Percentiles rank a stretch among this genome's conserved stretches.
Conservation (phyloP, 371 early-diverging fungal species). For the Zychaea mexicana region DNA sequence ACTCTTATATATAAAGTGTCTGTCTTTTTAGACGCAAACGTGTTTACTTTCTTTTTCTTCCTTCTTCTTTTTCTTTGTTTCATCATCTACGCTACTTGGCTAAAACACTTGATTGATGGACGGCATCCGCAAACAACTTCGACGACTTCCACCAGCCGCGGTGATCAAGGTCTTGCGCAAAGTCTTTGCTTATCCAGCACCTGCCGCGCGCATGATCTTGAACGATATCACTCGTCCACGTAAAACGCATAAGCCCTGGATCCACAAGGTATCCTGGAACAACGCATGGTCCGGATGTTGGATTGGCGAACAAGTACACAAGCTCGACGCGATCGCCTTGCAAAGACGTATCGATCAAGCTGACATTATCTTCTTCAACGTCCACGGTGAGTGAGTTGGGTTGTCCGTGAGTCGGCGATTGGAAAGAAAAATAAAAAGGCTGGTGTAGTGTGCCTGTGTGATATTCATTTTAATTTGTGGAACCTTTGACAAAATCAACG, state of each 20-base stretch:
- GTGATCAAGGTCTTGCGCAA: constrained; percentile 41
- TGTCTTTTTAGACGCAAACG: constrained; percentile 6
- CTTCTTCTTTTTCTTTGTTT: constrained; percentile 16
- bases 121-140: constrained; percentile 33
- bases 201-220: constrained; percentile 40
- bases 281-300: constrained; percentile 46
- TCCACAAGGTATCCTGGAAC: constrained; percentile 37
- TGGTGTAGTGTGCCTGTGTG: too few relatives aligned
- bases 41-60: not conserved
- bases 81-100: not conserved
- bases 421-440: too few relatives aligned
- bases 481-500: not conserved
- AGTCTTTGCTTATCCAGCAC: constrained; percentile 38
- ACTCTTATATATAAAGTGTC: too few relatives aligned
- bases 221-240: constrained; percentile 44
- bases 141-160: constrained; percentile 38
- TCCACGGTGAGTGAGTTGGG: constrained; percentile 29
- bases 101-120: constrained; percentile 30
- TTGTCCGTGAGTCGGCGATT: not conserved
- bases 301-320: constrained; percentile 38
- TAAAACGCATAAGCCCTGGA: constrained; percentile 42
- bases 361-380: constrained; percentile 44
- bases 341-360: constrained; percentile 29
- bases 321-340: constrained; percentile 21
- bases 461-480: constrained; percentile 6